Evolutionary conservation across 805 yeast genomes (phyloP).

Genomic region (Candida ficus): DNA sequence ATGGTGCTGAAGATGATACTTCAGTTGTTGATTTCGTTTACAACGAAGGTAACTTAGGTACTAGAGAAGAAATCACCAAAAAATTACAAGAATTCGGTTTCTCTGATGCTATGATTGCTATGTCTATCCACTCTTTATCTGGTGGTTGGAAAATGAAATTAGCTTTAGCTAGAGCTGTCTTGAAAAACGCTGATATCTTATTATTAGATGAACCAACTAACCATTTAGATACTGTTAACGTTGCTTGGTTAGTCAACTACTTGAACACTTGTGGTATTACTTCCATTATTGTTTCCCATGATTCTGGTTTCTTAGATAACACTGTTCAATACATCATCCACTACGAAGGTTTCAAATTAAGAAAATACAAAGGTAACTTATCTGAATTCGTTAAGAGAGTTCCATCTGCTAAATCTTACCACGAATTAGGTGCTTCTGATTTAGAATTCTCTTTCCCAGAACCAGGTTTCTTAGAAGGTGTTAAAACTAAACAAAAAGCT

Average conservation of each 20-base stretch:
- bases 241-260: slow-evolving; percentile 99
- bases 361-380: slow-evolving; percentile 99
- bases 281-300: slow-evolving; percentile 98
- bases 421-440: slow-evolving; percentile 98
- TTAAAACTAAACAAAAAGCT: slow-evolving; percentile 99
- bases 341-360: slow-evolving; percentile 99
- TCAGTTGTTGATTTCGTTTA: slow-evolving; percentile 88
- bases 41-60: slow-evolving; percentile 65
- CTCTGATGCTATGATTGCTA: slow-evolving; percentile 85
- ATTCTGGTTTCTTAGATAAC: slow-evolving; percentile 98
- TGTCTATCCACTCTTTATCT: slow-evolving; percentile 95
- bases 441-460: slow-evolving; percentile 97
- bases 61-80: slow-evolving; percentile 62
- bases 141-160: slow-evolving; percentile 99
- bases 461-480: slow-evolving; percentile 99
- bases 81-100: slow-evolving; percentile 89
- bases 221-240: slow-evolving; percentile 99
- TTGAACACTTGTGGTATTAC: slow-evolving; percentile 97
- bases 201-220: slow-evolving; percentile 99
- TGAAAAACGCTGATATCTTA: slow-evolving; percentile 96
- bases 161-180: slow-evolving; percentile 98
- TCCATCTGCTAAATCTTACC: slow-evolving; percentile 98
- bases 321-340: slow-evolving; percentile 98
- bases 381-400: slow-evolving; percentile 98
- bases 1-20: slow-evolving; percentile 96